Base-by-base conservation (phyloP, 1,139 yeast genomes). In the Candida sp. region DNA sequence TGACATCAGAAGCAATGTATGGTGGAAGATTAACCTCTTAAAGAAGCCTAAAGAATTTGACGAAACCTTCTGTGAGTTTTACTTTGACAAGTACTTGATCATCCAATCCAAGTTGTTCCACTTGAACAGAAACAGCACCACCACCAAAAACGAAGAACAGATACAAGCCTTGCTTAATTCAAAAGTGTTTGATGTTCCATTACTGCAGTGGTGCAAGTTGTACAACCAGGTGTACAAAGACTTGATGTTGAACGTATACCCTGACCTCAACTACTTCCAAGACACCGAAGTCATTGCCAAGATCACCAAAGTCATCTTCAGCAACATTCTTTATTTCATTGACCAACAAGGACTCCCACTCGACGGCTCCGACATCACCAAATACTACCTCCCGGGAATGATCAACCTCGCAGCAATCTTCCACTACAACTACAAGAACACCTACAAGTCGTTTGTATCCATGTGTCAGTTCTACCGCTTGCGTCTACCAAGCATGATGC, bases 251-350 rank as follows among this genome's bases (percentile, higher is more conserved):
- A 54, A 56, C 7, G 66, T 75, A 0, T 80, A 75, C 59, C 82
- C 84, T 2, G 83, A 79, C 42, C 61, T 78, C 17, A 70, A 71
- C 27, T 65, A 69, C 35, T 82, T 82, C 58, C 80, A 73, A 49
- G 61, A 62, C 23, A 52, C 54, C 9, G 60, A 62, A 9, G 73
- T 46, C 55, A 75, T 49, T 56, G 65, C 38, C 53, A 63, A 46
- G 54, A 71, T 47, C 53, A 76, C 42, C 38, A 63, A 49, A 69
- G 72, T 52, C 63, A 66, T 60, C 48, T 68, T 49, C 55, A 63
- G 57, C 60, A 65, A 60, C 54, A 66, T 54, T 53, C 60, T 66
- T 8, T 59, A 56, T 48, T 54, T 60, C 37, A 55, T 58, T 40
- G 63, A 65, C 28, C 57, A 60, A 27, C 56, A 33, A 48, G 55